These are phyloP conservation scores for Harringtonia aguacate DNA, from an alignment of 2,329 filamentous ascomycete genomes.

Conservation along the genomic window DNA sequence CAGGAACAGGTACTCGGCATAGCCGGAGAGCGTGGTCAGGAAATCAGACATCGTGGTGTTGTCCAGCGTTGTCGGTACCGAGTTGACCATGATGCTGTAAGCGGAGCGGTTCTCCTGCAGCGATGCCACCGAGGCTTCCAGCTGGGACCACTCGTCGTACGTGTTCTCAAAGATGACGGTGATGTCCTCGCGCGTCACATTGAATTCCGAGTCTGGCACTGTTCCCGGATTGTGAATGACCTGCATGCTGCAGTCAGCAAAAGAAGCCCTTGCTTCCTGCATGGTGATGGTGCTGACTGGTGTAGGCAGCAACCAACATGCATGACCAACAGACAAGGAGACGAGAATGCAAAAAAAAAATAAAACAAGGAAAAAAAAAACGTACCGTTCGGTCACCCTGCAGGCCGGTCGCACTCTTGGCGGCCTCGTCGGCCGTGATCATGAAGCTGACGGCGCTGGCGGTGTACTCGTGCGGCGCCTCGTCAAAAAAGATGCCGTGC, in stretches of 20 bases:
- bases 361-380: not conserved
- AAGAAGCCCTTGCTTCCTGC: no score
- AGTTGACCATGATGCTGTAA: constrained; percentile 5
- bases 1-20: constrained; percentile 1
- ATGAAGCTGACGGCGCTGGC: constrained; percentile 1
- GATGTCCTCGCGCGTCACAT: not conserved
- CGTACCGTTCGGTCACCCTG: not conserved
- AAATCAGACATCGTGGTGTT: not conserved
- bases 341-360: not conserved
- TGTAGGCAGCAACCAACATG: no score
- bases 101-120: not conserved
- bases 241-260: not conserved
- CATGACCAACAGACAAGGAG: no score
- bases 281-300: no score
- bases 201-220: constrained; percentile 1
- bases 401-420: not conserved
- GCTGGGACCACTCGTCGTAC: not conserved
- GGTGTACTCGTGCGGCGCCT: constrained; percentile 4
- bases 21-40: not conserved
- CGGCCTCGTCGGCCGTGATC: not conserved
- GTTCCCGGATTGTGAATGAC: constrained; percentile 6
- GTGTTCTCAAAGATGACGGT: constrained; percentile 4
- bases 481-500: constrained; percentile 7
- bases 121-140: not conserved
- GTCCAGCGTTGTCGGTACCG: not conserved